Evolutionary conservation across 2,329 filamentous ascomycete genomes (phyloP).

Genomic region (Zasmidium angulare): DNA sequence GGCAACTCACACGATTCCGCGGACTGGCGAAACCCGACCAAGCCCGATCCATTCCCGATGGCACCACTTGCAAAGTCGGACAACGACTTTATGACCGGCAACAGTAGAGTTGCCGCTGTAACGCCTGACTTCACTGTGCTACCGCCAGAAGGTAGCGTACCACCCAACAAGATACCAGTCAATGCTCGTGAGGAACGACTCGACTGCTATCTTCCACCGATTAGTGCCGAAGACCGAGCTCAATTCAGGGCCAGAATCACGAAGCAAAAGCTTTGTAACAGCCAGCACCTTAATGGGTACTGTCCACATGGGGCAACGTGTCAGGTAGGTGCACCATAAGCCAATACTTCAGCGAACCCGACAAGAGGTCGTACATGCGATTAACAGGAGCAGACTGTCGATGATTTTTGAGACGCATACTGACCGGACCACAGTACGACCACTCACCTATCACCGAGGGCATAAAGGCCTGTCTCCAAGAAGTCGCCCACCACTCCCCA

Average conservation of each 20-base stretch:
- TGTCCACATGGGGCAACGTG: conserved; percentile 29
- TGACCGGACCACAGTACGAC: conserved; percentile 45
- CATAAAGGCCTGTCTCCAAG: conserved; percentile 44
- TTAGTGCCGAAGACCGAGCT: conserved; percentile 39
- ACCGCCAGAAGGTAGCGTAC: conserved; percentile 25
- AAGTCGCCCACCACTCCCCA: conserved; percentile 45
- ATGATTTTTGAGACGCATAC: background rate
- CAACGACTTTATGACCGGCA: conserved; percentile 23
- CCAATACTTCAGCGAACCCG: background rate
- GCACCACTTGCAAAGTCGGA: conserved; percentile 14
- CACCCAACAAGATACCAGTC: conserved; percentile 42
- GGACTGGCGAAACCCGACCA: conserved; percentile 16
- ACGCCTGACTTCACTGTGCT: background rate
- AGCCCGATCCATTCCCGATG: conserved; percentile 13
- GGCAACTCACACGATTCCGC: conserved; percentile 13
- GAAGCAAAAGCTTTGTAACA: conserved; percentile 51
- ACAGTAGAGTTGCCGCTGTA: background rate
- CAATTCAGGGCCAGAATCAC: conserved; percentile 41
- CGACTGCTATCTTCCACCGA: conserved; percentile 43
- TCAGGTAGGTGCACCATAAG: background rate
- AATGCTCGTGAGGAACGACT: conserved; percentile 51
- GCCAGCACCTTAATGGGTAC: conserved; percentile 41
- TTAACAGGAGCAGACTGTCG: too few relatives aligned
- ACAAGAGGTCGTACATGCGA: background rate
- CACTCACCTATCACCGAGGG: conserved; percentile 45